A percentile compares a stretch with the other conserved stretches of the same genome.
These are phyloP conservation scores for Kwoniella mangroviensis DNA, from an alignment of 768 basidiomycete genomes.

Conservation along the genomic window DNA sequence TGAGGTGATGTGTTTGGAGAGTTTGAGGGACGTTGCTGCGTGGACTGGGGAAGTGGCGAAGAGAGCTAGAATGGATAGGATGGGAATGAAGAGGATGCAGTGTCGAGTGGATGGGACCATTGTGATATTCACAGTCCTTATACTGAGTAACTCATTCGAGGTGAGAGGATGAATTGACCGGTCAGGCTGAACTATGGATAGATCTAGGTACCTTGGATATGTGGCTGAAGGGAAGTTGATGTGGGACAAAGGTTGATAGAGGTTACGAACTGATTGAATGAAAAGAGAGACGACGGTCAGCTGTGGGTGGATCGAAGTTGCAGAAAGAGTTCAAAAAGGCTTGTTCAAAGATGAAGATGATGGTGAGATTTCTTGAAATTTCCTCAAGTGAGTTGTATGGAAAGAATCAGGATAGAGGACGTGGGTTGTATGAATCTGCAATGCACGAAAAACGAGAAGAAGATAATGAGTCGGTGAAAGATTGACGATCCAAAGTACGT, in stretches of 20 bases:
- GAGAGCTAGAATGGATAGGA: constrained; percentile 4
- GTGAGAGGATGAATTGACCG: not conserved
- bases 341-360: not conserved
- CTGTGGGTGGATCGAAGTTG: not conserved
- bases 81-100: not conserved
- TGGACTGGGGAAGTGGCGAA: not conserved
- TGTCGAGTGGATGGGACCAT: not conserved
- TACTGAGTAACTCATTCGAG: not conserved
- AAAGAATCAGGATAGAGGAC: not conserved
- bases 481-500: not conserved
- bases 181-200: not conserved
- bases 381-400: not conserved
- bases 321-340: not conserved
- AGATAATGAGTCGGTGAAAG: not conserved
- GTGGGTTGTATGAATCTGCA: not conserved
- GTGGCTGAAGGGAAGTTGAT: not conserved
- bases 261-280: not conserved
- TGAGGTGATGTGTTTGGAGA: constrained; percentile 12
- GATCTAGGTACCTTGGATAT: not conserved
- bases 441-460: not conserved
- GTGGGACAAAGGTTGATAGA: not conserved
- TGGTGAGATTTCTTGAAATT: not conserved
- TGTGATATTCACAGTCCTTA: not conserved
- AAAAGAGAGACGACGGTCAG: constrained; percentile 17
- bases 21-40: constrained; percentile 17